Base-by-base conservation (phyloP, 2,329 filamentous ascomycete genomes). In the Ceratocystiopsis minuta region DNA sequence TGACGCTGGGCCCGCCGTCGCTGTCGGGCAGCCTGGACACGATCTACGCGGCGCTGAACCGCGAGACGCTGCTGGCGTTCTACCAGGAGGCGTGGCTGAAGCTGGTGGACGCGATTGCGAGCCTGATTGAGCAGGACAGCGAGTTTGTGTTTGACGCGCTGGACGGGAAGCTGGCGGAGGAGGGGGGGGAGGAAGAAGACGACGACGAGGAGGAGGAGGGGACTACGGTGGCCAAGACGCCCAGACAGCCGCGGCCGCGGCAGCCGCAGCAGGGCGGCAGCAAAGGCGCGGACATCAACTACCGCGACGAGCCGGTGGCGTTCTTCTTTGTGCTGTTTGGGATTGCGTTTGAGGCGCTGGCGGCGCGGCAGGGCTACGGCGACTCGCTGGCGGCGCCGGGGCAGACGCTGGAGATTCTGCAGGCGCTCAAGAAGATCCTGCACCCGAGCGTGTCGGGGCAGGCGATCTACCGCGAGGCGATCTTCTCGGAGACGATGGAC, bases 271-370 rank as follows among this genome's bases (percentile, higher is more conserved):
- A n/a, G n/a, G 66, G 65, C 3, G 63, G 70, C 36, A 63, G 66
- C 15, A 83, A 80, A 55, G 71, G 69, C 12, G 36, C 4, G 5
- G 83, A 88, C 49, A 96, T 98, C 62, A 96, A 96, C 58, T 98
- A 98, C 57, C 82, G 90, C 38, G 88, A 96, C 54, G 90, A 98
- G 56, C 90, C 90, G 0, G 85, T 96, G 2, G 90, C 90, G 0
- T 98, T 98, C 67, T 98, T 98, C 65, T 98, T 98, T 53, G 88
- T 98, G 14, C 70, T 98, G 0, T 98, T 96, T 52, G 90, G 90
- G 12, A 78, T 98, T 44, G 86, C 88, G 0, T 96, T 98, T 51
- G 92, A 98, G 60, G 88, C 92, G 16, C 71, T 98, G 17, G 88
- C 88, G 9, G 85, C 84, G 7, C 77, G 86, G 38, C 78, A 81